phyloP scores from a whole-genome alignment of 129 eudicot genomes.

The Escallonia herrerae region DNA sequence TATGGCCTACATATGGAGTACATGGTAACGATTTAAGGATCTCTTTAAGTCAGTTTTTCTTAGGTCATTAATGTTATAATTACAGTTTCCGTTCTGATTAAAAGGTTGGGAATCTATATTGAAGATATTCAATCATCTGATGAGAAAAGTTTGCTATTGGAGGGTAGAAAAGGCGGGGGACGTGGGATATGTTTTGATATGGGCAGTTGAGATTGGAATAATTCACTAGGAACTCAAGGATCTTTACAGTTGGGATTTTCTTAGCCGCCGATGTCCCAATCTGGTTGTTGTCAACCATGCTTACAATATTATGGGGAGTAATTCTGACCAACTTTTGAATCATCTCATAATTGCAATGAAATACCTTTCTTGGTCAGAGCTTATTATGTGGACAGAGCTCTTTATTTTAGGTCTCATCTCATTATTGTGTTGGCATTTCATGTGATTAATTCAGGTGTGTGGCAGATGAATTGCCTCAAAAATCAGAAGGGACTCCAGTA shows the following conservation, averaged over 20 bases:
- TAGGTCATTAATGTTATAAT: slow-evolving; percentile 4
- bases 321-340: no score
- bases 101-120: not conserved
- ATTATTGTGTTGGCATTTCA: slow-evolving; percentile 7
- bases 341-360: no score
- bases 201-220: no score
- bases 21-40: not conserved
- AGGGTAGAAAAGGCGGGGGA: no score
- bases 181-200: no score
- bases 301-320: no score
- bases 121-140: not conserved
- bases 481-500: slow-evolving; percentile 20
- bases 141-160: not conserved
- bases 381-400: not conserved
- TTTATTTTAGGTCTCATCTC: slow-evolving; percentile 3
- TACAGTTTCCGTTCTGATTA: not conserved
- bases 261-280: no score
- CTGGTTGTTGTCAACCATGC: no score
- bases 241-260: no score
- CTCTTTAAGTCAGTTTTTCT: not conserved
- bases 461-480: slow-evolving; percentile 27
- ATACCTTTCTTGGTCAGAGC: not conserved
- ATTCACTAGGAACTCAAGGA: no score
- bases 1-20: not conserved
- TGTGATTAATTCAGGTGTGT: slow-evolving; percentile 49